phyloP scores from a whole-genome alignment of 495 filamentous ascomycete genomes.

The Podospora conica region DNA sequence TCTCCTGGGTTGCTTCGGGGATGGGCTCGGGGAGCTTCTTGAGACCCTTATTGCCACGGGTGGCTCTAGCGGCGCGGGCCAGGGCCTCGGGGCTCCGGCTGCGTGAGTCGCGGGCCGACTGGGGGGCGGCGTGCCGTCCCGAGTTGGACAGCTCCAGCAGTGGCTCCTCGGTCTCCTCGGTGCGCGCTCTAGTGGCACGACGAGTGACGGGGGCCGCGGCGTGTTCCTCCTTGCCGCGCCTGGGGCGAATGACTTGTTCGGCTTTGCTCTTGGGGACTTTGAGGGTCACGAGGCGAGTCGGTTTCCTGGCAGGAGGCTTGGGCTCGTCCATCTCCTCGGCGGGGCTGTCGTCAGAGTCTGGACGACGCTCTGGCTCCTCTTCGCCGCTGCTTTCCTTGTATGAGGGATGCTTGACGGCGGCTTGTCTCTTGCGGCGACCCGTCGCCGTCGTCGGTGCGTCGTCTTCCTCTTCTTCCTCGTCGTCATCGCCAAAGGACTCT shows the following conservation, averaged over 20 bases:
- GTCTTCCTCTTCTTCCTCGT: conserved; percentile 51
- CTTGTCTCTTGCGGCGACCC: conserved; percentile 63
- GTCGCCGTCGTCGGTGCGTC: conserved; percentile 60
- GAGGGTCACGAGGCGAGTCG: conserved; percentile 26
- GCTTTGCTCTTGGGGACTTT: conserved; percentile 9
- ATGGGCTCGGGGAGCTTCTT: conserved; percentile 54
- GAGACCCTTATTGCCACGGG: conserved; percentile 57
- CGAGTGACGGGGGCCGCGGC: conserved; percentile 28
- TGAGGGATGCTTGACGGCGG: conserved; percentile 43
- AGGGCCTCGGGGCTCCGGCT: conserved; percentile 63
- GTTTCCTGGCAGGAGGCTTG: conserved; percentile 24
- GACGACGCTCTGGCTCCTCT: conserved; percentile 28
- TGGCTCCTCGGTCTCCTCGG: conserved; percentile 40
- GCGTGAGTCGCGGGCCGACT: conserved; percentile 41
- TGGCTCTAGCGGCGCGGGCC: conserved; percentile 38
- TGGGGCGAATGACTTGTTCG: conserved; percentile 14
- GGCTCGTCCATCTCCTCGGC: conserved; percentile 21
- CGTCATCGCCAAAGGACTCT: conserved; percentile 45
- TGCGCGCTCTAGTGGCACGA: conserved; percentile 40
- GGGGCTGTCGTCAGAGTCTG: background rate
- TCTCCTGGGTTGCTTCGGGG: conserved; percentile 53
- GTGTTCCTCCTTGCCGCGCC: conserved; percentile 20
- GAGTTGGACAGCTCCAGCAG: conserved; percentile 61
- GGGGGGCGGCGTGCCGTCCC: conserved; percentile 55
- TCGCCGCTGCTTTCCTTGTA: conserved; percentile 45